phyloP scores from a whole-genome alignment of 2,329 filamentous ascomycete species.

The Penicillium expansum region DNA sequence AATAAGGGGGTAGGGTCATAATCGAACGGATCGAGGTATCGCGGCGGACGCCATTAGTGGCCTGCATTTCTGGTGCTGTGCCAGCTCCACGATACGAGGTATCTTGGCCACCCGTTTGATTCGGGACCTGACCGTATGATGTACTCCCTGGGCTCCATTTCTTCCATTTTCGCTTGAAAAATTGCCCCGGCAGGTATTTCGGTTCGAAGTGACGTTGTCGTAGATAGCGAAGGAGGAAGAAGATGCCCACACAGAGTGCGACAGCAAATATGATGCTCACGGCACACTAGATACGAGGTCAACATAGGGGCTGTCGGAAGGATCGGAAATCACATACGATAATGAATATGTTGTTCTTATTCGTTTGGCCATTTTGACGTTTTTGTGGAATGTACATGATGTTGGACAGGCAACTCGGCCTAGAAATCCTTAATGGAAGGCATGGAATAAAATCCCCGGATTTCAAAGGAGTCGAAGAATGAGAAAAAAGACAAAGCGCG shows the following conservation, averaged over 20 bases:
- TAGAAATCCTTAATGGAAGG: conserved; percentile 16
- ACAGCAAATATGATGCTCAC: conserved; percentile 34
- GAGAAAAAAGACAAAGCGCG: conserved; percentile 8
- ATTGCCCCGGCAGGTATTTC: conserved; percentile 52
- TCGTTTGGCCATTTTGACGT: conserved; percentile 9
- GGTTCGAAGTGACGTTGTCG: conserved; percentile 48
- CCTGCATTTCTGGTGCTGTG: conserved; percentile 29
- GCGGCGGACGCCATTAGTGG: conserved; percentile 60
- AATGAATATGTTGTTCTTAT: conserved; percentile 30
- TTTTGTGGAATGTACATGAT: conserved; percentile 27
- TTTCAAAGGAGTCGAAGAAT: conserved; percentile 9
- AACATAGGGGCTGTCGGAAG: neutral
- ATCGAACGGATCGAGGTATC: conserved; percentile 88
- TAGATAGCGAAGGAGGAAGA: conserved; percentile 42
- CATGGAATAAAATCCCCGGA: conserved; percentile 18
- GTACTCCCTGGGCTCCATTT: conserved; percentile 46
- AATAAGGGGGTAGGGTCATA: conserved; percentile 88
- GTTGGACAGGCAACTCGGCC: conserved; percentile 14
- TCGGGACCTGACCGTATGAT: conserved; percentile 43
- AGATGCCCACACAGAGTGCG: conserved; percentile 31
- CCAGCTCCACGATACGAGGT: conserved; percentile 30
- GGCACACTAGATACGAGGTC: conserved; percentile 23
- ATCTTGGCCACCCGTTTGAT: conserved; percentile 21
- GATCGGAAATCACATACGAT: conserved; percentile 26
- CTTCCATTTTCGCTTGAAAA: conserved; percentile 52